Evolutionary conservation across 331 rosid species (phyloP).

Genomic region (Malus hybrid): DNA sequence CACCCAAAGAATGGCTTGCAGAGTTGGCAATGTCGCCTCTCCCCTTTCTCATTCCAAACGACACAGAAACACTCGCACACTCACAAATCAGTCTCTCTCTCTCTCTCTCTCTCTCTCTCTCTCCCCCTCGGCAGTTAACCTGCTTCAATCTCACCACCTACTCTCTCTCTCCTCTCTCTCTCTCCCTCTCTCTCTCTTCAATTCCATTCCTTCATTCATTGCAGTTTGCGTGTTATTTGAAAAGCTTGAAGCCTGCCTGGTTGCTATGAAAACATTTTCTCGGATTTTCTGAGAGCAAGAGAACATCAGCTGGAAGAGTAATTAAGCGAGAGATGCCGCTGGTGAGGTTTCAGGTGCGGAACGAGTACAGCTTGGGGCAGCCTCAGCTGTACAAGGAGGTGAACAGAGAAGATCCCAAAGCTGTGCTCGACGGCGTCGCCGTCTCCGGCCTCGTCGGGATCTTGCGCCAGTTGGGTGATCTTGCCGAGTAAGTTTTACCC

Average conservation of each 20-base stretch:
- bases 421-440: constrained; percentile 77
- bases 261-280: background rate
- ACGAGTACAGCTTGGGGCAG: constrained; percentile 64
- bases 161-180: constrained; percentile 5
- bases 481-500: constrained; percentile 64
- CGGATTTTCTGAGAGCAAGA: background rate
- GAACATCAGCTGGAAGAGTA: background rate
- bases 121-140: constrained; percentile 66
- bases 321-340: constrained; percentile 56
- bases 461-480: constrained; percentile 96
- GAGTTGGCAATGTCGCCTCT: constrained; percentile 84
- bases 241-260: background rate
- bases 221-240: background rate
- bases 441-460: constrained; percentile 98
- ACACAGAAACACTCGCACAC: background rate
- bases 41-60: constrained; percentile 8
- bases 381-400: constrained; percentile 59
- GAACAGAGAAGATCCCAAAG: constrained; percentile 82
- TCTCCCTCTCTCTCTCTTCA: too few relatives aligned
- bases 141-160: constrained; percentile 66
- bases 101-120: background rate
- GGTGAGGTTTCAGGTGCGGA: constrained; percentile 68
- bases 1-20: constrained; percentile 42
- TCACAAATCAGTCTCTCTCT: background rate
- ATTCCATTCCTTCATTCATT: constrained; percentile 19